phyloP scores from a whole-genome alignment of 2,329 filamentous ascomycete genomes.

The Botrytis fragariae region DNA sequence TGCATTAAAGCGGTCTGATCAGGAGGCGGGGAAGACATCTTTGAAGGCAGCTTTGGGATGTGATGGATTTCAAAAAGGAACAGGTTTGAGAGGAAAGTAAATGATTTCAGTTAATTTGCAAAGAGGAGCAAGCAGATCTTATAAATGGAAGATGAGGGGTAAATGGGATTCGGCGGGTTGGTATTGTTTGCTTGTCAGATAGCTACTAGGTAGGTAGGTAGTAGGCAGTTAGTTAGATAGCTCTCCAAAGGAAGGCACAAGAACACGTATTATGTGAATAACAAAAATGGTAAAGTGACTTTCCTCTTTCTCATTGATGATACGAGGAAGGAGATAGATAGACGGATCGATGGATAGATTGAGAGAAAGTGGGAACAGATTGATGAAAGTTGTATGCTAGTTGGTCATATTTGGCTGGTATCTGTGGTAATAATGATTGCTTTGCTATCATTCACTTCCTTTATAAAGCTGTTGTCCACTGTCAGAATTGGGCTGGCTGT shows the following conservation, averaged over 20 bases:
- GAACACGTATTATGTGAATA: slow-evolving; percentile 12
- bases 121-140: not conserved
- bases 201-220: not conserved
- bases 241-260: slow-evolving; percentile 4
- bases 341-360: not conserved
- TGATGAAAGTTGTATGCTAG: not conserved
- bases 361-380: slow-evolving; percentile 12
- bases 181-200: slow-evolving; percentile 1
- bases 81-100: not conserved
- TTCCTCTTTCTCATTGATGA: slow-evolving; percentile 3
- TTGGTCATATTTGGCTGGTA: not conserved
- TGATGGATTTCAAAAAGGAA: not conserved
- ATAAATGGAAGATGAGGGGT: slow-evolving; percentile 10
- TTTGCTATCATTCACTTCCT: slow-evolving; percentile 1
- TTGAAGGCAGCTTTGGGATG: not conserved
- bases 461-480: not conserved
- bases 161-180: not conserved
- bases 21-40: slow-evolving; percentile 25
- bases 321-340: not conserved
- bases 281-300: not conserved
- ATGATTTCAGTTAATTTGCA: not conserved
- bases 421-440: not conserved
- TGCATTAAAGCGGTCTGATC: slow-evolving; percentile 43
- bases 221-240: not conserved
- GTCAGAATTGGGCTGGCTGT: not conserved